These are phyloP conservation scores for Sanghuangporus weigelae DNA, from an alignment of 1,284 basidiomycete species.

Conservation along the genomic window DNA sequence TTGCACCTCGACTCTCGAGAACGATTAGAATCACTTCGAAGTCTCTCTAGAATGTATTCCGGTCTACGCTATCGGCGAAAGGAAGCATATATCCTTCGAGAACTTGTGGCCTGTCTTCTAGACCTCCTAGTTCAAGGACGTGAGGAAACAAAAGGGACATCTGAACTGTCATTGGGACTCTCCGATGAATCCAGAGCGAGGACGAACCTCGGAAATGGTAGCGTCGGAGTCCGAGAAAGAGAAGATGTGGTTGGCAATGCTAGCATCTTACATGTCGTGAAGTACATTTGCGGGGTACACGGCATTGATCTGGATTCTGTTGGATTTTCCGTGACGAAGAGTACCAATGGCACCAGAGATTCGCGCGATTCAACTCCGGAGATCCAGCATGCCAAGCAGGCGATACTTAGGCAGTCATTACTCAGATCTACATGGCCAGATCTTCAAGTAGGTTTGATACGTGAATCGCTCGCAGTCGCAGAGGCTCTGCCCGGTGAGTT, in stretches of 20 bases:
- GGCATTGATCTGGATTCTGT: constrained; percentile 75
- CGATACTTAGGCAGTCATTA: constrained; percentile 28
- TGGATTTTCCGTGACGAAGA: constrained; percentile 21
- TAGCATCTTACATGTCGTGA: constrained; percentile 68
- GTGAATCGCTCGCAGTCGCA: constrained; percentile 86
- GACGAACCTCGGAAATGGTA: constrained; percentile 41
- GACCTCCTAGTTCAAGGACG: constrained; percentile 76
- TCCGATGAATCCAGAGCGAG: constrained; percentile 42
- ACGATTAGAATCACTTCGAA: constrained; percentile 64
- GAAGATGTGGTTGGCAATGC: constrained; percentile 76
- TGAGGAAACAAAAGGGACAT: constrained; percentile 48
- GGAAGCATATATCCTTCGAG: constrained; percentile 80
- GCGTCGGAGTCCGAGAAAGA: constrained; percentile 62
- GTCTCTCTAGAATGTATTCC: constrained; percentile 69
- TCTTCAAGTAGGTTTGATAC: constrained; percentile 84
- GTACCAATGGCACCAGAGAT: not conserved
- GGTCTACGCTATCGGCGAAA: constrained; percentile 79
- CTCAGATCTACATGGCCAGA: constrained; percentile 88
- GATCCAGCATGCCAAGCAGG: not conserved
- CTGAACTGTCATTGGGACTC: constrained; percentile 32
- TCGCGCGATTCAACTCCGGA: not conserved
- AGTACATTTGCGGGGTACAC: constrained; percentile 69
- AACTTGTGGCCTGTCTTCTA: constrained; percentile 74
- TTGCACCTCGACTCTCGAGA: constrained; percentile 73
- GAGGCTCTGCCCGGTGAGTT: constrained; percentile 83